Evolutionary conservation across 257 asterid species (phyloP), one percentile per base, ranked within the genome.

Genomic region (Salvia rosmarinus): DNA sequence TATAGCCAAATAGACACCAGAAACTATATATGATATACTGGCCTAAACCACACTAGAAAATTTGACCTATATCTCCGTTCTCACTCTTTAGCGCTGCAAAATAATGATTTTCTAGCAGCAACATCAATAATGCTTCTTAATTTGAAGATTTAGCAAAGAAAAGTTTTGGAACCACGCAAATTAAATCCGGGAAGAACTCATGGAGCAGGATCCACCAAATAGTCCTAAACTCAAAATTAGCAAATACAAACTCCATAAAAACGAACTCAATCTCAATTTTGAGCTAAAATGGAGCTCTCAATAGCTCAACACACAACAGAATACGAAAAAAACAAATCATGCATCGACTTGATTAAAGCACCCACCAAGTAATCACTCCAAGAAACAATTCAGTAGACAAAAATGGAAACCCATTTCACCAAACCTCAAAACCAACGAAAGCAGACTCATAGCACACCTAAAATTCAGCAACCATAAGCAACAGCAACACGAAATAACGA

Each of bases 191-290:
- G 13, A 28, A 69, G n/a, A 62, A 34, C 0, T 5, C 32, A n/a
- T 3, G 19, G 37, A 50, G 57, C n/a, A 50, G 57, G 57, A 16
- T 50, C 28, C 57, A 54, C 8, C 37, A 28, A 52, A 56, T 52
- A 16, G 1, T 17, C 8, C 32, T 11, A 40, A 20, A 44, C 28
- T 65, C 30, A 30, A 40, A 34, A 2, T 30, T 6, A 28, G 55
- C 66, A 71, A 58, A 71, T 6, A 59, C 17, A 30, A 56, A 44
- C 49, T 39, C 13, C 2, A 54, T 46, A 47, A 50, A 23, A 25
- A 50, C 20, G 20, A 10, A 54, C 35, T 14, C 78, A 57, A 55
- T 8, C 67, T 50, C 67, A 42, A 75, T 51, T 63, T 42, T 42
- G 60, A 61, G 67, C 64, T 40, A n/a, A 20, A 64, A 61, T 12